Evolutionary conservation across 768 basidiomycete species (phyloP), one percentile per base, ranked within the genome.

Genomic region (Pleurotus eryngii): DNA sequence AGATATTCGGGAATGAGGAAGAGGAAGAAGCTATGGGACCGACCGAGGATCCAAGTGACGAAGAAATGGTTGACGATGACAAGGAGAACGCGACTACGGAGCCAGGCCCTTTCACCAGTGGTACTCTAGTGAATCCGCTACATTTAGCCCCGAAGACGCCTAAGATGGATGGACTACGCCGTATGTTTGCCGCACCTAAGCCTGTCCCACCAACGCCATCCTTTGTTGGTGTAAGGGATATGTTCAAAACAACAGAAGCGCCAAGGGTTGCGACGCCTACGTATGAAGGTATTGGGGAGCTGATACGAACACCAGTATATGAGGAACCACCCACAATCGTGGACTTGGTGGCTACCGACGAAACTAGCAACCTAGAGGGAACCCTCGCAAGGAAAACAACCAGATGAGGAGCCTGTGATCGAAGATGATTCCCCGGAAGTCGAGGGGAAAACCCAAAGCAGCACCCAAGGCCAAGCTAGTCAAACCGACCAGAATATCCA

Each of bases 21-120:
- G 30, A 50, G 68, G 60, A 74, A 43, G 49, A 54, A 5, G 72
- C 72, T 17, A 67, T 69, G 7, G 63, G 57, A 15, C 70, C 56
- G 27, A 67, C 68, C 55, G 61, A 59, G 12, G 60, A 59, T 15
- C 57, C n/a, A 24, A 35, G 49, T 18, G 58, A 50, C 22, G 49
- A 42, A 43, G 42, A 46, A n/a, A 56, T 48, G n/a, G 14, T 12
- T 35, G 26, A 47, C 5, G 57, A 43, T 18, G 58, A 63, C 43
- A 53, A 42, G 30, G 49, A 57, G 15, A 49, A 53, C 30, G 15
- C 47, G 5, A 24, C 8, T 18, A 49, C 47, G 22, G 20, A 22
- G 42, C n/a, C 42, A 7, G 42, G 8, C 6, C 42, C 42, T 17
- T 8, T 26, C 7, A 9, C 5, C 7, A 17, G 22, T 15, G 14